Evolutionary conservation across 2,329 filamentous ascomycete species (phyloP).

Genomic region (Fusarium haematococcum): DNA sequence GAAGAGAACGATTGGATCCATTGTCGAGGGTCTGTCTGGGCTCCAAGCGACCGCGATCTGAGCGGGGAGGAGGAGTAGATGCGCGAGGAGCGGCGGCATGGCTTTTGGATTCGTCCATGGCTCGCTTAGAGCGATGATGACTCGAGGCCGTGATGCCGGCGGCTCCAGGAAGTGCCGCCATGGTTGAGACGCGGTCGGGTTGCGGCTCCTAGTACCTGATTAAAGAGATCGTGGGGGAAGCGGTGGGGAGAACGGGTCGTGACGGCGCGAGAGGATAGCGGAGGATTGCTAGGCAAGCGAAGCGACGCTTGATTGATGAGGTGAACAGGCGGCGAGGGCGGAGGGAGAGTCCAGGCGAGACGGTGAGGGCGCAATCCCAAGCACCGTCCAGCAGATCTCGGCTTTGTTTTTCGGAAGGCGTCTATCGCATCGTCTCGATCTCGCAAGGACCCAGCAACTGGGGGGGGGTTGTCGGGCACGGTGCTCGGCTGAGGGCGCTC

Average conservation of each 20-base stretch:
- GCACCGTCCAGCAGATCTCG: constrained; percentile 42
- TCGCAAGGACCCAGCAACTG: constrained; percentile 32
- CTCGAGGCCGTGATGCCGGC: constrained; percentile 44
- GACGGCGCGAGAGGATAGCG: constrained; percentile 13
- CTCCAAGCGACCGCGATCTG: constrained; percentile 58
- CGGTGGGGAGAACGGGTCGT: constrained; percentile 9
- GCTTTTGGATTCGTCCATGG: constrained; percentile 48
- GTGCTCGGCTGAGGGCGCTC: constrained; percentile 26
- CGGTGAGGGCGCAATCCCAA: constrained; percentile 38
- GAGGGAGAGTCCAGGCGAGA: constrained; percentile 34
- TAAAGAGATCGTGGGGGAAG: constrained; percentile 10
- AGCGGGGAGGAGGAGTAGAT: constrained; percentile 58
- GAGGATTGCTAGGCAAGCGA: constrained; percentile 16
- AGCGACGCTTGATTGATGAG: constrained; percentile 10
- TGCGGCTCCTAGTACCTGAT: constrained; percentile 12
- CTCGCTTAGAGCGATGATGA: constrained; percentile 49
- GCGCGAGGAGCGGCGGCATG: constrained; percentile 52
- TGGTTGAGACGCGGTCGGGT: constrained; percentile 33
- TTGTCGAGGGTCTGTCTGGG: constrained; percentile 54
- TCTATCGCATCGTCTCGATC: constrained; percentile 46
- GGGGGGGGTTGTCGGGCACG: constrained; percentile 25
- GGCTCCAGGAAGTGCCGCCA: constrained; percentile 51
- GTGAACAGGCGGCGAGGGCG: background rate
- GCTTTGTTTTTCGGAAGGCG: constrained; percentile 32
- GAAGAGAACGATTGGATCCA: constrained; percentile 47